phyloP scores from a whole-genome alignment of 2,329 filamentous ascomycete genomes.

The Phialocephala sp. region DNA sequence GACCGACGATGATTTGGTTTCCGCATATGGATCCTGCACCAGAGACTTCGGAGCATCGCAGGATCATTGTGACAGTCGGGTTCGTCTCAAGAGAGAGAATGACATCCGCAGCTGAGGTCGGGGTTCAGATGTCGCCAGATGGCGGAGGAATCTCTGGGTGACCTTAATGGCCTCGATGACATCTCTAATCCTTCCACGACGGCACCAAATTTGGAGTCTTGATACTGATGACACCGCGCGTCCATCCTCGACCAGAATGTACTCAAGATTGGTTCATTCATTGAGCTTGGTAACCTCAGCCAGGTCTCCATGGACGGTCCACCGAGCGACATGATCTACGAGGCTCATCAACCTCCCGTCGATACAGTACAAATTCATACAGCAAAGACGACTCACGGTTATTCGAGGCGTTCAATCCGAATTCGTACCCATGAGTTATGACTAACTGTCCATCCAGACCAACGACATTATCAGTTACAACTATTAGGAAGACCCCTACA shows the following conservation, averaged over 20 bases:
- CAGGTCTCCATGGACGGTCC: background rate
- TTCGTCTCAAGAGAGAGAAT: background rate
- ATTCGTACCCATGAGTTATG: background rate
- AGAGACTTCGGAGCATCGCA: background rate
- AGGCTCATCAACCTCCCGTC: background rate
- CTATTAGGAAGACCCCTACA: background rate
- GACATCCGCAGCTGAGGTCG: background rate
- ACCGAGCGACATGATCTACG: background rate
- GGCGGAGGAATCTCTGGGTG: background rate
- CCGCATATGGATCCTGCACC: background rate
- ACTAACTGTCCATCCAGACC: background rate
- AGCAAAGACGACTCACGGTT: background rate
- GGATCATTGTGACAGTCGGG: background rate
- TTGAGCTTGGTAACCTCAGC: background rate
- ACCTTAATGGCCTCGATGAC: slow-evolving; percentile 1
- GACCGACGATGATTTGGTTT: background rate
- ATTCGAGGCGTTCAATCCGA: background rate
- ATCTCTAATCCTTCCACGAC: background rate
- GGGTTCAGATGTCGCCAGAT: background rate
- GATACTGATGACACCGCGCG: too few species aligned
- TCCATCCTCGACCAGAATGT: background rate
- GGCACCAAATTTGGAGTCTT: background rate
- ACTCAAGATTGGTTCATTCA: background rate
- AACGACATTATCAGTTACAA: background rate
- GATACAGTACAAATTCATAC: too few species aligned